A percentile compares a stretch with the other conserved stretches of the same genome.
phyloP scores from a whole-genome alignment of 129 eudicot genomes.

The Centella asiatica region DNA sequence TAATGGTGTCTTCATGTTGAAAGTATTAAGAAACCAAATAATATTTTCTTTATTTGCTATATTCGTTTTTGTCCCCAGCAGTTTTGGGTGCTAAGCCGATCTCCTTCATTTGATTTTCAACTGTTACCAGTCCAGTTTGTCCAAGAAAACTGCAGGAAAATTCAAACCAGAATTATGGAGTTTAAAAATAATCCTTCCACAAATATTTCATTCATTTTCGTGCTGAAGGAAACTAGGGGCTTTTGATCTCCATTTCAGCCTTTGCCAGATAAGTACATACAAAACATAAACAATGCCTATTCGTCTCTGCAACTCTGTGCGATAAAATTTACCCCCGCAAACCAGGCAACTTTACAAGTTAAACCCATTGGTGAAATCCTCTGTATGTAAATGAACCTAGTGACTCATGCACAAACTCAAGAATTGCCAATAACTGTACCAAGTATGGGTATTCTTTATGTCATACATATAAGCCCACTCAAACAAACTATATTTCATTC shows the following conservation, averaged over 20 bases:
- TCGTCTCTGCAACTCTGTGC: too few relatives aligned
- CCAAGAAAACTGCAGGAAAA: slow-evolving; percentile 70
- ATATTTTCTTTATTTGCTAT: slow-evolving; percentile 27
- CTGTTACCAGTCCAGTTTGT: slow-evolving; percentile 85
- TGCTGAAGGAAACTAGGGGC: not conserved
- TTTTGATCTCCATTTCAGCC: too few relatives aligned
- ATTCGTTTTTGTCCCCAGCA: slow-evolving; percentile 28
- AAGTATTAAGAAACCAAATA: not conserved
- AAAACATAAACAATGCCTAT: not conserved
- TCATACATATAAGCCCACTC: not conserved
- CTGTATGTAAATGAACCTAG: not conserved
- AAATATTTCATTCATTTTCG: too few relatives aligned
- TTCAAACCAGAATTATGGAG: not conserved
- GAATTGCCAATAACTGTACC: not conserved
- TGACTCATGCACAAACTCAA: not conserved
- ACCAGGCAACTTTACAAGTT: not conserved
- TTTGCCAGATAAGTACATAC: too few relatives aligned
- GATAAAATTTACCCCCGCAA: not conserved
- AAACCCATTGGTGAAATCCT: not conserved
- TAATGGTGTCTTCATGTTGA: not conserved
- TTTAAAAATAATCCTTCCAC: not conserved
- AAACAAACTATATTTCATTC: not conserved
- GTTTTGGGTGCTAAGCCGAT: slow-evolving; percentile 52
- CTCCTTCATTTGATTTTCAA: slow-evolving; percentile 92
- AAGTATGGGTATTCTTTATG: not conserved